phyloP scores from a whole-genome alignment of 805 yeast genomes.

The Saturnispora gosingensis region DNA sequence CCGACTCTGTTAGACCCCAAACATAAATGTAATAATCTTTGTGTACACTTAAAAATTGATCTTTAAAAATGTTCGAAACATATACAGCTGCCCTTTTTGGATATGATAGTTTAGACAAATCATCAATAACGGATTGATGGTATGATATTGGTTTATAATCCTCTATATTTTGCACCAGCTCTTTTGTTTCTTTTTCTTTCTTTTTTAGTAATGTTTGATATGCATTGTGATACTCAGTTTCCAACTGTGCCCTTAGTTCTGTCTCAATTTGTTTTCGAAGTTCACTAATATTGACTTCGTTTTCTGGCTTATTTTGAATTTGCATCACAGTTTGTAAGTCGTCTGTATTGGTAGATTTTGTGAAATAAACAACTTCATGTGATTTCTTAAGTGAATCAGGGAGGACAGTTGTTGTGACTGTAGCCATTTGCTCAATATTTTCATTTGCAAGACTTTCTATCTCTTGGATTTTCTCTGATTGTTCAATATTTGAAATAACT shows the following conservation, averaged over 20 bases:
- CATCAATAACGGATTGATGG: constrained; percentile 4
- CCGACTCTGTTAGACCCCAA: constrained; percentile 17
- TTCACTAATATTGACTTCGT: constrained; percentile 11
- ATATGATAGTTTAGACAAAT: background rate
- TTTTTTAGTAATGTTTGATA: constrained; percentile 3
- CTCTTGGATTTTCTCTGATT: background rate
- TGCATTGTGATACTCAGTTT: constrained; percentile 2
- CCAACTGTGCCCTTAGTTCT: background rate
- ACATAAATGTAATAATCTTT: constrained; percentile 6
- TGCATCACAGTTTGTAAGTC: constrained; percentile 3
- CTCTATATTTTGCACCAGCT: constrained; percentile 7
- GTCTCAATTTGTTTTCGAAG: constrained; percentile 2
- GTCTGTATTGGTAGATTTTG: constrained; percentile 6
- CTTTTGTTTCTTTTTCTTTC: constrained; percentile 5
- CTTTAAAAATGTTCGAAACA: background rate
- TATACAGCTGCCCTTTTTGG: constrained; percentile 5
- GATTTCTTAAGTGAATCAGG: background rate
- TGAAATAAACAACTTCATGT: background rate
- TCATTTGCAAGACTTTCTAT: background rate
- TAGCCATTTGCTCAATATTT: background rate
- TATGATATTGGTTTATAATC: background rate
- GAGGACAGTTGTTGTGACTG: background rate
- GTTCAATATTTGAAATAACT: background rate
- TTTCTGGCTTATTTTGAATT: constrained; percentile 1
- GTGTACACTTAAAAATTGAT: constrained; percentile 8